Evolutionary conservation across 768 basidiomycete genomes (phyloP).

Genomic region (Heimioporus sp.): DNA sequence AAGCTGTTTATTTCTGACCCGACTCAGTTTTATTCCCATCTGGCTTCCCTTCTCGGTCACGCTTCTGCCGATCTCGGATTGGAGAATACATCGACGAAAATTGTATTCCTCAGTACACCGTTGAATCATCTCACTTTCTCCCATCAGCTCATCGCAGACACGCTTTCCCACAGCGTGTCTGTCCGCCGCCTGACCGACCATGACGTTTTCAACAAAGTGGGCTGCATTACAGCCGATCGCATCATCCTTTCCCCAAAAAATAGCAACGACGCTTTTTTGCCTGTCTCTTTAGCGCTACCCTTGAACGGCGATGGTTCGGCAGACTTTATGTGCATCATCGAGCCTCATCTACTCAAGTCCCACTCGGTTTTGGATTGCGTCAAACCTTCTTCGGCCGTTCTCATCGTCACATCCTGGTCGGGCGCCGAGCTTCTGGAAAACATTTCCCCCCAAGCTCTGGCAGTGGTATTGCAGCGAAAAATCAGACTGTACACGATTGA

Average conservation of each 20-base stretch:
- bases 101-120: slow-evolving; percentile 55
- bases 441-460: slow-evolving; percentile 50
- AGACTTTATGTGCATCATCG: slow-evolving; percentile 75
- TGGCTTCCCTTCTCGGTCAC: slow-evolving; percentile 23
- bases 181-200: slow-evolving; percentile 65
- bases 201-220: slow-evolving; percentile 73
- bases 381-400: slow-evolving; percentile 63
- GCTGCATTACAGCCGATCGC: slow-evolving; percentile 67
- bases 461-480: slow-evolving; percentile 44
- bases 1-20: slow-evolving; percentile 49
- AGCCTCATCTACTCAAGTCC: slow-evolving; percentile 73
- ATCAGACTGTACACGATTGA: slow-evolving; percentile 62
- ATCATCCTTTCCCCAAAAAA: slow-evolving; percentile 59
- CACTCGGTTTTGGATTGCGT: slow-evolving; percentile 71
- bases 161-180: slow-evolving; percentile 52
- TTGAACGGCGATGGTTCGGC: slow-evolving; percentile 50
- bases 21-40: slow-evolving; percentile 43
- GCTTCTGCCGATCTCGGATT: slow-evolving; percentile 27
- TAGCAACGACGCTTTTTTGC: slow-evolving; percentile 38
- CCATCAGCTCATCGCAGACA: slow-evolving; percentile 51
- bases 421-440: slow-evolving; percentile 69
- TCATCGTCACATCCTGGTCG: slow-evolving; percentile 76
- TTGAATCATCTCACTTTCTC: slow-evolving; percentile 44
- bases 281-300: slow-evolving; percentile 57
- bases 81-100: slow-evolving; percentile 33